Percentiles rank a stretch among this genome's conserved stretches.
Evolutionary conservation across 2,329 filamentous ascomycete genomes (phyloP).

Genomic region (Lachnum nothofagi): DNA sequence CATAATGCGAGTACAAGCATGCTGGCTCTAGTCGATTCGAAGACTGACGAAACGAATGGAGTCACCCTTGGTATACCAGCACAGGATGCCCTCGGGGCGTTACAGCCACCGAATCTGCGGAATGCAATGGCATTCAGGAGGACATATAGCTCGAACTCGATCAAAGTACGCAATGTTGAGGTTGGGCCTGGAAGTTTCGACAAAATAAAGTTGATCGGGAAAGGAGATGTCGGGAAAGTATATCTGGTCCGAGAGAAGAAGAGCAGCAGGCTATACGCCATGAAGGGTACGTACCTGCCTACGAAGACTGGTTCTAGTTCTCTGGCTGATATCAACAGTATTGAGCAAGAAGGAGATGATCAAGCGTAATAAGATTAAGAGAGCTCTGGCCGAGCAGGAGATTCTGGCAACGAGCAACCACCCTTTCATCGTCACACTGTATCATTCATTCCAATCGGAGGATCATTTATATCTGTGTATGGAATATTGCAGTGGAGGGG

Average conservation of each 20-base stretch:
- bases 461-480: constrained; percentile 99
- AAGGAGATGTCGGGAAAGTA: constrained; percentile 97
- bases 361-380: constrained; percentile 99
- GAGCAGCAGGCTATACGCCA: constrained; percentile 88
- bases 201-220: constrained; percentile 99
- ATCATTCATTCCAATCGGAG: constrained; percentile 98
- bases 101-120: constrained; percentile 62
- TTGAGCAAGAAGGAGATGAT: constrained; percentile 99
- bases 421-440: constrained; percentile 96
- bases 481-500: constrained; percentile 98
- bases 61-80: constrained; percentile 37
- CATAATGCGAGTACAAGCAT: constrained; percentile 49
- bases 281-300: constrained; percentile 71
- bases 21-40: constrained; percentile 44
- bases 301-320: constrained; percentile 3
- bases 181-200: constrained; percentile 94
- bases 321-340: constrained; percentile 50
- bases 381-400: constrained; percentile 93
- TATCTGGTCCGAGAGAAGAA: constrained; percentile 98
- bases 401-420: constrained; percentile 98
- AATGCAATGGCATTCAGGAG: constrained; percentile 75
- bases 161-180: constrained; percentile 96
- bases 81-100: constrained; percentile 52
- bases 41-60: constrained; percentile 37
- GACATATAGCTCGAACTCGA: constrained; percentile 98